Percentiles rank a stretch among this genome's conserved stretches.
phyloP scores from a whole-genome alignment of 140 eudicot species.

The Stevia rebaudiana region DNA sequence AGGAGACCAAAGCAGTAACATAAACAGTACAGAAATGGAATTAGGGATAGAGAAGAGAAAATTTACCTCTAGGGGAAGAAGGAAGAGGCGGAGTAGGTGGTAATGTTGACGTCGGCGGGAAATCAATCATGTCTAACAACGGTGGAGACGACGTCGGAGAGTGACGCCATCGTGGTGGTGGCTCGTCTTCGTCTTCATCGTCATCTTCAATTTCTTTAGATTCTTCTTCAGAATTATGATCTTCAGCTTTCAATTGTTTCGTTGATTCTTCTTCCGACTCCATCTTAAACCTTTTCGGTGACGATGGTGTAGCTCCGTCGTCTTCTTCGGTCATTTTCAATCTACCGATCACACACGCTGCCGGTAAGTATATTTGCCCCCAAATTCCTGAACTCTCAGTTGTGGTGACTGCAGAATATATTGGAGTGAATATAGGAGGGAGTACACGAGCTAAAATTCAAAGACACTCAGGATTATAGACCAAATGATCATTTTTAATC shows the following conservation, averaged over 20 bases:
- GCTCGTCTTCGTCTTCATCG: slow-evolving; percentile 1
- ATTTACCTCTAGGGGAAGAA: slow-evolving; percentile 18
- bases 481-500: too few species aligned
- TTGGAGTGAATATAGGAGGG: slow-evolving; percentile 19
- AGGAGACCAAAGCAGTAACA: not conserved
- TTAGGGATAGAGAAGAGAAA: not conserved
- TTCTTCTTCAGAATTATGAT: slow-evolving; percentile 24
- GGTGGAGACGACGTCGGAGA: slow-evolving; percentile 14
- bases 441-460: slow-evolving; percentile 5
- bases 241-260: not conserved
- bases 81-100: slow-evolving; percentile 38
- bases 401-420: too few species aligned
- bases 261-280: slow-evolving; percentile 17
- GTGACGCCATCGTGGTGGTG: not conserved
- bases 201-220: slow-evolving; percentile 11
- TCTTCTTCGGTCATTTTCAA: slow-evolving; percentile 12
- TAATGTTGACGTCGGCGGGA: slow-evolving; percentile 24
- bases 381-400: not conserved
- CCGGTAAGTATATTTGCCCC: not conserved
- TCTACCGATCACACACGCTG: not conserved
- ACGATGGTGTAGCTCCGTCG: not conserved
- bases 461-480: too few species aligned
- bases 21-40: too few species aligned
- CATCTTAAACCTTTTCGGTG: slow-evolving; percentile 3
- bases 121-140: slow-evolving; percentile 18